Percentiles rank a stretch among this genome's conserved stretches.
phyloP scores from a whole-genome alignment of 2,329 filamentous ascomycete genomes.

The Penicillium sp. region DNA sequence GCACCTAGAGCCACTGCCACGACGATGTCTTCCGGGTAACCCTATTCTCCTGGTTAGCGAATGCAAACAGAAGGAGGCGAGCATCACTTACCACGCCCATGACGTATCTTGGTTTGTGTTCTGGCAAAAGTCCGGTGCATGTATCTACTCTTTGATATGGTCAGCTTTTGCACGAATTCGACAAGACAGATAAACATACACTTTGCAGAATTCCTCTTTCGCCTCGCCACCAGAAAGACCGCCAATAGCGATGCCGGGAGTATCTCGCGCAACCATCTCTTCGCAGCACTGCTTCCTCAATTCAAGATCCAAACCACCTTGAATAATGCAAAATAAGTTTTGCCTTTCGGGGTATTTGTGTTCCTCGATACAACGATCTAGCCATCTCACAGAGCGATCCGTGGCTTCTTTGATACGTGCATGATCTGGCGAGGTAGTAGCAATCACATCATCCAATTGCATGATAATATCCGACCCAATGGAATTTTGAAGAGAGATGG shows the following conservation, averaged over 20 bases:
- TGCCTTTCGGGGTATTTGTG: constrained; percentile 81
- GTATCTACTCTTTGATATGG: constrained; percentile 61
- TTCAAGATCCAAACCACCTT: constrained; percentile 87
- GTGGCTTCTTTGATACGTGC: constrained; percentile 91
- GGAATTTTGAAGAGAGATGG: constrained; percentile 91
- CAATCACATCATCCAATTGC: constrained; percentile 98
- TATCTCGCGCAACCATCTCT: constrained; percentile 87
- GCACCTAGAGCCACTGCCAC: constrained; percentile 92
- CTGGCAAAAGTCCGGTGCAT: constrained; percentile 81
- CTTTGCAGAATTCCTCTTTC: constrained; percentile 87
- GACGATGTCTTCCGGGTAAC: constrained; percentile 93
- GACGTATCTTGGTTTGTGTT: constrained; percentile 94
- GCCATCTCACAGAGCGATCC: constrained; percentile 90
- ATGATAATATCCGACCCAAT: constrained; percentile 99
- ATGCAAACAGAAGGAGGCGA: not conserved
- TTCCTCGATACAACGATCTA: constrained; percentile 89
- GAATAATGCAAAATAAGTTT: constrained; percentile 98
- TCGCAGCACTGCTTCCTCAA: constrained; percentile 80
- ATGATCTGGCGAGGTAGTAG: constrained; percentile 88
- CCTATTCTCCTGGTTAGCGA: constrained; percentile 44
- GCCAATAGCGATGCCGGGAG: constrained; percentile 94
- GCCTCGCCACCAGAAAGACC: constrained; percentile 93
- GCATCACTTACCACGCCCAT: constrained; percentile 76
- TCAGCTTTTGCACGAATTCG: constrained; percentile 8
- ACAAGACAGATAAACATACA: constrained; percentile 45